A percentile compares a stretch with the other conserved stretches of the same genome.
Conservation (phyloP, 2,329 filamentous ascomycete species). For the Cladosporium sp. region DNA sequence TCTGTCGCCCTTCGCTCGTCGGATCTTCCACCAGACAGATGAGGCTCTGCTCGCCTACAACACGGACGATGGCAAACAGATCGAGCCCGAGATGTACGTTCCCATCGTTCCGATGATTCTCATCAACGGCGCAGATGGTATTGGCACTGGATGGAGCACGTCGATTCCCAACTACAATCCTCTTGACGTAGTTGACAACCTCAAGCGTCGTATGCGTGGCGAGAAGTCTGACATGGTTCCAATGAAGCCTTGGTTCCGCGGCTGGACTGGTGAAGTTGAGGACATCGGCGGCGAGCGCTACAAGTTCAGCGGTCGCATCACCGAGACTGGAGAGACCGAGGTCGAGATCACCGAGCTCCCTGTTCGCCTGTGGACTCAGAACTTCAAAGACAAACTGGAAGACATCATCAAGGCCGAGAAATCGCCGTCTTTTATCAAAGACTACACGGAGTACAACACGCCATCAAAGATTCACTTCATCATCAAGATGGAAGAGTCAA, state of each 20-base stretch:
- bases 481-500: slow-evolving; percentile 91
- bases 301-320: slow-evolving; percentile 83
- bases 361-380: slow-evolving; percentile 93
- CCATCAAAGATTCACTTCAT: slow-evolving; percentile 92
- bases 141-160: slow-evolving; percentile 97
- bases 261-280: slow-evolving; percentile 80
- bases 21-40: slow-evolving; percentile 76
- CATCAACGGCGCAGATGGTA: slow-evolving; percentile 94
- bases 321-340: slow-evolving; percentile 71
- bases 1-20: slow-evolving; percentile 86
- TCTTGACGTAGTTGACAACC: slow-evolving; percentile 80
- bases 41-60: slow-evolving; percentile 83
- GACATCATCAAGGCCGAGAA: slow-evolving; percentile 94
- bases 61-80: slow-evolving; percentile 81
- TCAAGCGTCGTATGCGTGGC: slow-evolving; percentile 73
- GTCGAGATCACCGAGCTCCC: slow-evolving; percentile 89
- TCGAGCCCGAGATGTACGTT: slow-evolving; percentile 83
- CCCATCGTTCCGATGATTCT: slow-evolving; percentile 89
- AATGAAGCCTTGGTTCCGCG: slow-evolving; percentile 96
- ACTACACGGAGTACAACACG: slow-evolving; percentile 99
- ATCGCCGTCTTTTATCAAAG: slow-evolving; percentile 88
- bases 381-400: slow-evolving; percentile 93
- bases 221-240: slow-evolving; percentile 62
- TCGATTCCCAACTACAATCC: slow-evolving; percentile 96
- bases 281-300: slow-evolving; percentile 69